A percentile compares a stretch with the other conserved stretches of the same genome.
These are phyloP conservation scores for Brachypodium distachyon DNA, from an alignment of 202 grass and related monocot genomes.

Conservation along the genomic window DNA sequence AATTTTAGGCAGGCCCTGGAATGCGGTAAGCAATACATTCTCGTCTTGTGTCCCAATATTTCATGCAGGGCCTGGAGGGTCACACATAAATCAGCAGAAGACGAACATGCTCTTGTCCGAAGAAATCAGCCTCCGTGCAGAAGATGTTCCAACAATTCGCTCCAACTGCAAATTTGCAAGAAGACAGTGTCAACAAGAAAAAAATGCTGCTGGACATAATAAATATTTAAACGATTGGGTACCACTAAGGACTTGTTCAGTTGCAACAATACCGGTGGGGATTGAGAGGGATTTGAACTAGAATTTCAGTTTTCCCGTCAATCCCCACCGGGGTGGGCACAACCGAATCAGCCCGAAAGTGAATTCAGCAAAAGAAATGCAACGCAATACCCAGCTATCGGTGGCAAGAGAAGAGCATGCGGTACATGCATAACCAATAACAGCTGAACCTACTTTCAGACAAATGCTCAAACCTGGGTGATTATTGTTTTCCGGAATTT, in stretches of 20 bases:
- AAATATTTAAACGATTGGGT: background rate
- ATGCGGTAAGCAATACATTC: background rate
- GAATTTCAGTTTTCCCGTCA: too few relatives aligned
- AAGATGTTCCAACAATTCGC: slow-evolving; percentile 55
- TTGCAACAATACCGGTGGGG: too few relatives aligned
- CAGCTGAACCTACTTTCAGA: background rate
- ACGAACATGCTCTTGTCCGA: slow-evolving; percentile 75
- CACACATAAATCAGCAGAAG: slow-evolving; percentile 38
- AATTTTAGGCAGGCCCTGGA: too few relatives aligned
- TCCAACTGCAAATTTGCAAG: slow-evolving; percentile 45
- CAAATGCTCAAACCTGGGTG: background rate
- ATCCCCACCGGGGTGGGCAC: too few relatives aligned
- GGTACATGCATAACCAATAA: background rate
- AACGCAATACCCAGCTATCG: background rate
- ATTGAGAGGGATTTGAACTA: too few relatives aligned
- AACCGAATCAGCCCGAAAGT: too few relatives aligned
- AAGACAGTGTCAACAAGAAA: background rate
- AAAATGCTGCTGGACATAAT: background rate
- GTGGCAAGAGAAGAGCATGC: background rate
- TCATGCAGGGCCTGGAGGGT: background rate
- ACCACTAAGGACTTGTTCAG: too few relatives aligned
- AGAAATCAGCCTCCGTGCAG: slow-evolving; percentile 61
- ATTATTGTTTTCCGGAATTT: background rate
- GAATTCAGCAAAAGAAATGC: background rate
- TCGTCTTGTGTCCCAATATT: background rate